A percentile compares a stretch with the other conserved stretches of the same genome.
These are phyloP conservation scores for Penicillium vulpinum DNA, from an alignment of 2,329 filamentous ascomycete genomes.

Conservation along the genomic window DNA sequence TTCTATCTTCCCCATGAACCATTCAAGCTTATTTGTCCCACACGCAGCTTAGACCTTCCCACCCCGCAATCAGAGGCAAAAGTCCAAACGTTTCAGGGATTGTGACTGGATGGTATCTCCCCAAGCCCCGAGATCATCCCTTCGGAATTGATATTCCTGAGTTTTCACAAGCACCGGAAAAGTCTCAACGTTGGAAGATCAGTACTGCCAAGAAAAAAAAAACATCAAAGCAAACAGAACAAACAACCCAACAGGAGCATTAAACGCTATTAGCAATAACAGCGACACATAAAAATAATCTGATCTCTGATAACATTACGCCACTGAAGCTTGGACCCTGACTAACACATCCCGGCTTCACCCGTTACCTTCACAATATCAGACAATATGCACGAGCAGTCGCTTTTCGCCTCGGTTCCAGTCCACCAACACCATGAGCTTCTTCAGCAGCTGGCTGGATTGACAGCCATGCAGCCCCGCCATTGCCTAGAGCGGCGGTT, in stretches of 20 bases:
- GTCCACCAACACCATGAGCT: conserved; percentile 59
- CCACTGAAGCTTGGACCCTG: conserved; percentile 26
- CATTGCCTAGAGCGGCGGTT: conserved; percentile 56
- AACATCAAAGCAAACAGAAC: not conserved
- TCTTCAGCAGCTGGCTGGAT: conserved; percentile 61
- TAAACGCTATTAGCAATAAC: conserved; percentile 14
- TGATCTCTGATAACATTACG: conserved; percentile 11
- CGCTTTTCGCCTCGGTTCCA: conserved; percentile 61
- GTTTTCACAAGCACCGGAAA: not conserved
- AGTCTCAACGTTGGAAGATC: not conserved
- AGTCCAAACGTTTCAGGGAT: not conserved
- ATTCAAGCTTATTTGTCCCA: conserved; percentile 4
- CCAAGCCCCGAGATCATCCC: not conserved
- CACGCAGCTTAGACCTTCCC: conserved; percentile 6
- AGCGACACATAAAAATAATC: conserved; percentile 15
- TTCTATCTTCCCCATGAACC: not conserved
- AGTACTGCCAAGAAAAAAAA: not conserved
- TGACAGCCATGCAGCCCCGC: conserved; percentile 62
- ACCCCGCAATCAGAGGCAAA: conserved; percentile 2
- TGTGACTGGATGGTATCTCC: not conserved
- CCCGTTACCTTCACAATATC: conserved; percentile 12
- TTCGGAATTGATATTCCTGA: not conserved
- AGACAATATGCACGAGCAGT: conserved; percentile 60
- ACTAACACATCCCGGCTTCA: conserved; percentile 23
- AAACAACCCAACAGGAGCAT: not conserved